Evolutionary conservation across 306 rosid species (phyloP), one percentile per base, ranked within the genome.

Genomic region (Cicer pinnatifidum): DNA sequence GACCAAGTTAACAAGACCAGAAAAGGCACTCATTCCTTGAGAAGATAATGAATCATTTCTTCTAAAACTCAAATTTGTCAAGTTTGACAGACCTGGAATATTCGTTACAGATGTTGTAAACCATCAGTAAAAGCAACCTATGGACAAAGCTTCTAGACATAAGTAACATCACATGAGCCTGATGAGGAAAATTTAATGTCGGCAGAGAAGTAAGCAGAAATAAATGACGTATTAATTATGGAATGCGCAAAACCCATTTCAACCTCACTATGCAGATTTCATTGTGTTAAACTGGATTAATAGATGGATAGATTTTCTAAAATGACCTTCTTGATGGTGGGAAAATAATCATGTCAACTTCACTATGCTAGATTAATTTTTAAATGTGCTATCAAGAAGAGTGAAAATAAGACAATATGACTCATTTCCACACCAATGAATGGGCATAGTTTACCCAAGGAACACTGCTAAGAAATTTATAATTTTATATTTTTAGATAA

Each of bases 31-130:
- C 94, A 94, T 91, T 70, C 98, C 97, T 78, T 87, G 82, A 73
- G 96, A 85, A 70, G 98, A 88, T 69, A 94, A 89, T 75, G 82
- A 85, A 79, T 71, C 82, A 86, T 91, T 94, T 87, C 92, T 86
- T 88, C 86, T 85, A 82, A 94, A 87, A 86, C 96, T 94, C 82
- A 94, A 80, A 82, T 83, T 88, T 59, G 88, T 87, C 91, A 94
- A 88, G 84, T 83, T 86, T 11, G 90, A 83, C 70, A 94, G 85
- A 83, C 95, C 98, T 94, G 91, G 38, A 76, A 80, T 47, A 84
- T 77, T 37, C 64, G 71, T 62, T 44, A 47, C 45, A 59, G 65
- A 83, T 73, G 51, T 39, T 19, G 53, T 60, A 77, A 79, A 47
- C 56, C 39, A 45, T 54, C 15, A 72, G 45, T 53, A 73, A 61